phyloP scores from a whole-genome alignment of 371 early-diverging fungal genomes.

The Mortierella sp. region DNA sequence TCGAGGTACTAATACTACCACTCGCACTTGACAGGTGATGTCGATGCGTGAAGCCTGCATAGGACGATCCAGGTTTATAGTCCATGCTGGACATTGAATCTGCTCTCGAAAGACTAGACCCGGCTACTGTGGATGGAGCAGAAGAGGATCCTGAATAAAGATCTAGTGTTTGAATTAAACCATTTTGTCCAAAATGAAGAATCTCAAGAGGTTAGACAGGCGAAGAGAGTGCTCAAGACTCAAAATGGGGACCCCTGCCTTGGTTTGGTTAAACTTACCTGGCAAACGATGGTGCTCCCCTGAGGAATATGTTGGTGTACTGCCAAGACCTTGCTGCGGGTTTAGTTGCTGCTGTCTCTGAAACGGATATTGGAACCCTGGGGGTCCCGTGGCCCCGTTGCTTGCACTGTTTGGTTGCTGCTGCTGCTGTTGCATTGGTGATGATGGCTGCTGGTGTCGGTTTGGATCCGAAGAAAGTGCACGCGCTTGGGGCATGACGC shows the following conservation, averaged over 20 bases:
- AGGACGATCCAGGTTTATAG: slow-evolving; percentile 8
- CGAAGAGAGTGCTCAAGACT: background rate
- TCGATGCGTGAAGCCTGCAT: slow-evolving; percentile 14
- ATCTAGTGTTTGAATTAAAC: slow-evolving; percentile 33
- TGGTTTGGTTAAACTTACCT: background rate
- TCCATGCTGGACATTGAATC: slow-evolving; percentile 48
- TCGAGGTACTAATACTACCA: slow-evolving; percentile 21
- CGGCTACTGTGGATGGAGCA: slow-evolving; percentile 37
- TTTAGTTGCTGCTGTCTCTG: slow-evolving; percentile 2
- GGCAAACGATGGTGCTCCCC: background rate
- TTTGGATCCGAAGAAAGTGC: slow-evolving; percentile 25
- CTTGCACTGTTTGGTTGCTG: slow-evolving; percentile 5
- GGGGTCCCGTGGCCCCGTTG: no score
- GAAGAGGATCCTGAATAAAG: slow-evolving; percentile 42
- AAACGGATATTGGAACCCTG: background rate
- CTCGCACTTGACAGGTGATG: slow-evolving; percentile 22
- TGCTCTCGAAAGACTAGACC: slow-evolving; percentile 44
- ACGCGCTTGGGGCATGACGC: slow-evolving; percentile 5
- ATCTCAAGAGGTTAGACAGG: no score
- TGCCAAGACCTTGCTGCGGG: background rate
- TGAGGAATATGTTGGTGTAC: background rate
- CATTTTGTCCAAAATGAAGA: no score
- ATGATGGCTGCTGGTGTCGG: background rate
- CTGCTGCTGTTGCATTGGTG: slow-evolving; percentile 4
- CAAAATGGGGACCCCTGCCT: no score